Evolutionary conservation across 352 stramenopile species (phyloP).

Genomic region (Globisporangium nagaii): DNA sequence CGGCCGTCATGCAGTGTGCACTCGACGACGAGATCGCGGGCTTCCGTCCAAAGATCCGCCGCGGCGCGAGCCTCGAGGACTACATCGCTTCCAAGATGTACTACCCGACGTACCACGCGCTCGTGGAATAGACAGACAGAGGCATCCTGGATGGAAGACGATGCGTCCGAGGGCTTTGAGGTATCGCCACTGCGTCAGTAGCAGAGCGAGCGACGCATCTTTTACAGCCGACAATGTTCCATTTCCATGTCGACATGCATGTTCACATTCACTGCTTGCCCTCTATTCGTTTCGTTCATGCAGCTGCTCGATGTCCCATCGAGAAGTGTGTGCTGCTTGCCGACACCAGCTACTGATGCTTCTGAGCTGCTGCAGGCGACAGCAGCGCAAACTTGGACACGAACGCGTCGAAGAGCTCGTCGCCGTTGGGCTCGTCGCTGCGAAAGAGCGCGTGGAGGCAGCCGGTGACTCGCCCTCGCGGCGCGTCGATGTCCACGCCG

Average conservation of each 20-base stretch:
- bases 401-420: slow-evolving; percentile 57
- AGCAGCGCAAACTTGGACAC: slow-evolving; percentile 65
- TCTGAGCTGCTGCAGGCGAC: slow-evolving; percentile 11
- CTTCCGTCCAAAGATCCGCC: slow-evolving; percentile 66
- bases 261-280: too few relatives aligned
- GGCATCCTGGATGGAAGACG: background rate
- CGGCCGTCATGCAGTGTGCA: slow-evolving; percentile 88
- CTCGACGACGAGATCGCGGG: slow-evolving; percentile 85
- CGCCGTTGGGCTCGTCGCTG: slow-evolving; percentile 15
- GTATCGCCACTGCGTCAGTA: too few relatives aligned
- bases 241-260: background rate
- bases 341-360: background rate
- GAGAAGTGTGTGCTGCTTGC: background rate
- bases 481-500: slow-evolving; percentile 68
- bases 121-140: slow-evolving; percentile 74
- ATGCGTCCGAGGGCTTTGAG: too few relatives aligned
- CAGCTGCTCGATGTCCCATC: too few relatives aligned
- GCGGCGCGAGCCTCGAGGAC: slow-evolving; percentile 71
- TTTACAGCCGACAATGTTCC: too few relatives aligned
- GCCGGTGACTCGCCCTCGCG: slow-evolving; percentile 48
- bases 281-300: too few relatives aligned
- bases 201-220: too few relatives aligned
- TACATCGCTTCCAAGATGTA: slow-evolving; percentile 95
- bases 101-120: slow-evolving; percentile 90
- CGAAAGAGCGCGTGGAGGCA: slow-evolving; percentile 55